Evolutionary conservation across 164 flowering plant species (phyloP).

Genomic region (Protea cynaroides): DNA sequence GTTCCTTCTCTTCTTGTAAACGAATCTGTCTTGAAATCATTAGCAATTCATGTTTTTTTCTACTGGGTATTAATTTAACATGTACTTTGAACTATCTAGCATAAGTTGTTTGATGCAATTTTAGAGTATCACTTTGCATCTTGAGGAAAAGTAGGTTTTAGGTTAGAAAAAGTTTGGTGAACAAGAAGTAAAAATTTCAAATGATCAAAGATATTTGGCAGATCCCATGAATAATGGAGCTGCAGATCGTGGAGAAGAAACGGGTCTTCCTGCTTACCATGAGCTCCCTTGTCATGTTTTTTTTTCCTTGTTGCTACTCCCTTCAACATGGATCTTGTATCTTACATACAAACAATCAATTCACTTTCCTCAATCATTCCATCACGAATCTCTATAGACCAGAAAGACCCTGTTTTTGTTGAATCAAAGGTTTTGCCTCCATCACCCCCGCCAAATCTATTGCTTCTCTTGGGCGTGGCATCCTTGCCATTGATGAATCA

Average conservation of each 20-base stretch:
- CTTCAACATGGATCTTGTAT: slow-evolving; percentile 67
- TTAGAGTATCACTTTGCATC: background rate
- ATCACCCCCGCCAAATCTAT: slow-evolving; percentile 31
- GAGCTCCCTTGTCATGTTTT: slow-evolving; percentile 48
- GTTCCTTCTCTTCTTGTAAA: too few species aligned
- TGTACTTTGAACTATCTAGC: too few species aligned
- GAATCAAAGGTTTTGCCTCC: slow-evolving; percentile 37
- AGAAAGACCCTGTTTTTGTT: slow-evolving; percentile 34
- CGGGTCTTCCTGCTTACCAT: slow-evolving; percentile 71
- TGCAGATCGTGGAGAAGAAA: slow-evolving; percentile 64
- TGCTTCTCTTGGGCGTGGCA: slow-evolving; percentile 18
- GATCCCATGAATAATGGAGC: slow-evolving; percentile 38
- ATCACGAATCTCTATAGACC: slow-evolving; percentile 24
- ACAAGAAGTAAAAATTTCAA: background rate
- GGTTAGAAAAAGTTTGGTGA: background rate
- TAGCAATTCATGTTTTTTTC: too few species aligned
- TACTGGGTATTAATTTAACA: too few species aligned
- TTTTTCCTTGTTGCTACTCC: slow-evolving; percentile 66
- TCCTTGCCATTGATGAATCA: slow-evolving; percentile 16
- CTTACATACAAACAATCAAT: slow-evolving; percentile 54
- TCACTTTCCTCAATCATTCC: slow-evolving; percentile 55
- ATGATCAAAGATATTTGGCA: background rate
- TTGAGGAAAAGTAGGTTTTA: background rate
- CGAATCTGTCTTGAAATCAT: too few species aligned
- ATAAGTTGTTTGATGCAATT: background rate